A percentile compares a stretch with the other conserved stretches of the same genome.
Evolutionary conservation across 768 basidiomycete genomes (phyloP).

Genomic region (Leccinum obscurum): DNA sequence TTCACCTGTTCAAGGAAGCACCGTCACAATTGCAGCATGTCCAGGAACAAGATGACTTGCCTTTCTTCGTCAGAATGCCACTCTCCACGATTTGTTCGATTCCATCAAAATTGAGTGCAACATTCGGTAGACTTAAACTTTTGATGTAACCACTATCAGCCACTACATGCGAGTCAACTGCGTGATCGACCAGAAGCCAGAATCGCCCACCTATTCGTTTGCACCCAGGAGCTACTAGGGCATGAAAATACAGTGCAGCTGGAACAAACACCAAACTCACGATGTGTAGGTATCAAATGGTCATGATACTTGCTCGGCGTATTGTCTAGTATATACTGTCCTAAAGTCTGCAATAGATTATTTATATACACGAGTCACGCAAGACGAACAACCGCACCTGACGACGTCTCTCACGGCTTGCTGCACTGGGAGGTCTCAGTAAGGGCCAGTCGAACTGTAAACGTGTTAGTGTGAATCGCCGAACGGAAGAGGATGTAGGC

Average conservation of each 20-base stretch:
- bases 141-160: slow-evolving; percentile 31
- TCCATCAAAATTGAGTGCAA: slow-evolving; percentile 28
- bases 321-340: slow-evolving; percentile 45
- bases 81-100: slow-evolving; percentile 17
- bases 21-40: not conserved
- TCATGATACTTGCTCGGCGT: slow-evolving; percentile 50
- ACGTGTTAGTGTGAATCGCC: not conserved
- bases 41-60: not conserved
- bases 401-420: slow-evolving; percentile 13
- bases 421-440: slow-evolving; percentile 11
- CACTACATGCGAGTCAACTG: slow-evolving; percentile 12
- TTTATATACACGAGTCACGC: no score
- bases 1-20: slow-evolving; percentile 23
- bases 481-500: not conserved
- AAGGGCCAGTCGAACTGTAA: slow-evolving; percentile 23
- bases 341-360: slow-evolving; percentile 36
- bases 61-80: slow-evolving; percentile 30
- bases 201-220: slow-evolving; percentile 43
- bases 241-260: not conserved
- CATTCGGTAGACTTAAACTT: slow-evolving; percentile 23
- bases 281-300: slow-evolving; percentile 51
- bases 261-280: slow-evolving; percentile 32
- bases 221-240: slow-evolving; percentile 52
- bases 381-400: slow-evolving; percentile 6
- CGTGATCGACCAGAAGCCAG: not conserved